Evolutionary conservation across 1,284 basidiomycete genomes (phyloP).

Genomic region (Ganoderma leucocontextum): DNA sequence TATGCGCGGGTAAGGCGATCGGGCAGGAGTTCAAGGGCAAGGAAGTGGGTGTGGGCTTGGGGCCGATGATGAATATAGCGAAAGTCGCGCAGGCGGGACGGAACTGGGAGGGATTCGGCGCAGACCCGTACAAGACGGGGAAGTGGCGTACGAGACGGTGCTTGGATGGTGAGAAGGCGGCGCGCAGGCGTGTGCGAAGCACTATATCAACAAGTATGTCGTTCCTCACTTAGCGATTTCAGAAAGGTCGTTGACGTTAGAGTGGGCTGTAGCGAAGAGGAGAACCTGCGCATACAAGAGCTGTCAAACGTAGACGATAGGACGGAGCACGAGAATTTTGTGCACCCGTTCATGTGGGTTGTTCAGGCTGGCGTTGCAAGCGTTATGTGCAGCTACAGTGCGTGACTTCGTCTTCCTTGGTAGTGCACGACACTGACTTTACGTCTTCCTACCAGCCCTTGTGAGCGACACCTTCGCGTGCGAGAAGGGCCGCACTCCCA

Average conservation of each 20-base stretch:
- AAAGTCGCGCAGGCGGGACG: slow-evolving; percentile 72
- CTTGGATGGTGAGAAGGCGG: slow-evolving; percentile 78
- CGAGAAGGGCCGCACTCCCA: slow-evolving; percentile 79
- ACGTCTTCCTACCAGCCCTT: slow-evolving; percentile 47
- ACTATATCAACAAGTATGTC: slow-evolving; percentile 75
- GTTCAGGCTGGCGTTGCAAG: slow-evolving; percentile 81
- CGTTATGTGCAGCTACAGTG: slow-evolving; percentile 81
- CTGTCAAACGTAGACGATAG: slow-evolving; percentile 81
- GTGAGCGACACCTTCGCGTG: slow-evolving; percentile 85
- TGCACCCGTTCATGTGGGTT: slow-evolving; percentile 75
- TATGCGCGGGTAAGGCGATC: slow-evolving; percentile 76
- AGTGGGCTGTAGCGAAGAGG: slow-evolving; percentile 61
- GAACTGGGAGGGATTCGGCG: slow-evolving; percentile 89
- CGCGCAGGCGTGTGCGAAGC: slow-evolving; percentile 83
- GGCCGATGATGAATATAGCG: slow-evolving; percentile 77
- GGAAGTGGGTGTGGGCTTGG: slow-evolving; percentile 78
- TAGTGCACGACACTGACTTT: not conserved
- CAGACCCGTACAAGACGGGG: slow-evolving; percentile 80
- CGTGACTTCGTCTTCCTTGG: slow-evolving; percentile 23
- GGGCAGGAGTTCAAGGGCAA: slow-evolving; percentile 83
- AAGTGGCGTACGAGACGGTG: slow-evolving; percentile 78
- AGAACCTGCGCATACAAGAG: slow-evolving; percentile 59
- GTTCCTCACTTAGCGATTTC: not conserved
- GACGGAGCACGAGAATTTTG: slow-evolving; percentile 79
- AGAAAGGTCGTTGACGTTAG: not conserved